Base-by-base conservation (phyloP, 305 asterid genomes). In the Fraxinus ornus region DNA sequence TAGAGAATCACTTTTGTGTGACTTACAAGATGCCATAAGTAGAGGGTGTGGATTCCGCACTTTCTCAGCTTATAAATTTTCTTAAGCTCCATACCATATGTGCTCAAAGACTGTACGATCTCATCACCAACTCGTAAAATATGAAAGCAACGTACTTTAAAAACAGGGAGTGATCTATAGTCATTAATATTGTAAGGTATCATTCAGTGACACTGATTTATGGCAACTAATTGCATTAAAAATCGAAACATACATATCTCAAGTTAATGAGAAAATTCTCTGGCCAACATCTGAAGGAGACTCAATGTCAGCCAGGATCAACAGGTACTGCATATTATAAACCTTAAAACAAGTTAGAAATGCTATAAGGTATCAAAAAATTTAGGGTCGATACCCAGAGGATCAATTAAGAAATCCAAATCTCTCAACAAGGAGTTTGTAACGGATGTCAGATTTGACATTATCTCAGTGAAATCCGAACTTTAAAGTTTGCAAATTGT, bases 401-500 rank as follows among this genome's bases (percentile, higher is more conserved):
- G 83, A 79, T 89, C 88, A 9, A 87, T 66, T 19, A 36, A 81
- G 83, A 87, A 79, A 78, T 86, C 91, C 66, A 83, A 70, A 72
- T 87, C 88, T 1, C 32, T 82, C 12, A 81, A 73, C 0, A 78
- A 86, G 52, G 88, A 85, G 78, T 70, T 74, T 10, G 72, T 70
- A 22, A 37, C 41, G 13, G 86, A 81, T 37, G 83, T 80, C 41
- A 85, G 79, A 55, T 86, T 78, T 7, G 86, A 79, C 7, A 76
- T 82, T 73, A 80, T 80, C 49, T 85, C 87, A 33, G 77, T 7
- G 2, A 82, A 78, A 36, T 81, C 83, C 21, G 83, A 17, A 75
- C 36, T 81, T 83, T 17, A 83, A 74, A 79, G 77, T 76, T 49
- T 47, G 78, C n/a, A 87, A 77, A 81, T 19, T 5, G 33, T 75